Base-by-base conservation (phyloP, 257 asterid genomes). In the Capsicum rhomboideum region DNA sequence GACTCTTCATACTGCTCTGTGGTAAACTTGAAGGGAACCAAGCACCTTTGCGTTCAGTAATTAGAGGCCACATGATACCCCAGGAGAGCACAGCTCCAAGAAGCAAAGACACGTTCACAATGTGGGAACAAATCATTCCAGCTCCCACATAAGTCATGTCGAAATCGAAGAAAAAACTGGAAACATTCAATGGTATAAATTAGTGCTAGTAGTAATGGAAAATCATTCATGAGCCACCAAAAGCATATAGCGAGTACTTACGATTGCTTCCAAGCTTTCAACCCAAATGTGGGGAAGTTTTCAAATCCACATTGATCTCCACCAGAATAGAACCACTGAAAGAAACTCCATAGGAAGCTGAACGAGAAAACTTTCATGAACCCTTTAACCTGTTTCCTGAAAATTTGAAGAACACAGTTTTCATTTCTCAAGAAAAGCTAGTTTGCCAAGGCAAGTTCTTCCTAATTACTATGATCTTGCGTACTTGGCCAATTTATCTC, bases 251-350 rank as follows among this genome's bases (percentile, higher is more conserved):
- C 28, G 23, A 54, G 79, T 17, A 81, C 92, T 0, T 74, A 93
- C 98, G 97, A 11, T 34, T 95, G 93, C 78, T 83, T 88, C 94
- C 92, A 88, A 44, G 99, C 99, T 90, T 90, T 91, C 90, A 95
- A 81, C 7, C 99, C 99, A 2, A 95, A 93, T 2, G 93, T 90
- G 26, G 99, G 99, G 86, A 95, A 94, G 77, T 92, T 87, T 44
- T 68, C 46, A 42, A 94, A 94, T 63, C 99, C 98, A 21, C 99
- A 95, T 28, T 63, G 84, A 10, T 85, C 87, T 46, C 97, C 98
- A 54, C 99, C 98, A 2, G 97, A 75, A 44, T 87, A 95, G 89
- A 94, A 92, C 99, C 98, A 95, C 52, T 94, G 97, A 91, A 95
- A 95, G 86, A 90, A 92, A 77, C 95, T 93, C 99, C 99, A 94